phyloP scores from a whole-genome alignment of 768 basidiomycete species.

The Ephemerocybe angulata region DNA sequence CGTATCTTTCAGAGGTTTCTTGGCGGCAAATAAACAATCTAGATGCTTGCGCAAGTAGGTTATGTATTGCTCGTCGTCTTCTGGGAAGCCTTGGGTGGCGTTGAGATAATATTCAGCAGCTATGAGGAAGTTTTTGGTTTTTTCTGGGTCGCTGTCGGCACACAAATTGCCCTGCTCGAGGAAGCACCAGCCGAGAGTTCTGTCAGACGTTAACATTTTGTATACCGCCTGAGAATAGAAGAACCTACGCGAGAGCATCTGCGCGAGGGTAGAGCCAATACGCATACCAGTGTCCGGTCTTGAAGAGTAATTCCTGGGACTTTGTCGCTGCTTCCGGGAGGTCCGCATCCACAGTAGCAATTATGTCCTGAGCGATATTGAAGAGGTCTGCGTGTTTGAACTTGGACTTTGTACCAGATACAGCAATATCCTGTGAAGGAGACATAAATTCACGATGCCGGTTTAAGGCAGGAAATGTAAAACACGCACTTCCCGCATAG shows the following conservation, averaged over 20 bases:
- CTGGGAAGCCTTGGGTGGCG: neutral
- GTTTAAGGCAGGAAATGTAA: neutral
- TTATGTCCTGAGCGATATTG: no score
- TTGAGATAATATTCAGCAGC: neutral
- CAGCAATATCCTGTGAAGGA: neutral
- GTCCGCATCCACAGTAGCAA: no score
- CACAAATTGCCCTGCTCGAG: neutral
- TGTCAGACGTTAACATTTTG: no score
- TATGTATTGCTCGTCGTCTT: neutral
- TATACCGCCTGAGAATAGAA: neutral
- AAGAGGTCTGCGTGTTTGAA: no score
- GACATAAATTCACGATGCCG: neutral
- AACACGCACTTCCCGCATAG: neutral
- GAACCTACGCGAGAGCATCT: neutral
- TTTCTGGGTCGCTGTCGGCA: neutral
- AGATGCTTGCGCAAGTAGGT: constrained; percentile 29
- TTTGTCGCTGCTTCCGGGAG: no score
- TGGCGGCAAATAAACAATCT: constrained; percentile 26
- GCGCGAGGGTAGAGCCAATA: no score
- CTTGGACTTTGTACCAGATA: neutral
- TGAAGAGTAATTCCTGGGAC: no score
- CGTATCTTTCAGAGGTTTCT: constrained; percentile 20
- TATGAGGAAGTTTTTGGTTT: neutral
- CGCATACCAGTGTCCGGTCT: no score
- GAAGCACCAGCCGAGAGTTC: neutral